Evolutionary conservation across 73 alveolate species (phyloP).

Genomic region (Tetrahymena thermophila): DNA sequence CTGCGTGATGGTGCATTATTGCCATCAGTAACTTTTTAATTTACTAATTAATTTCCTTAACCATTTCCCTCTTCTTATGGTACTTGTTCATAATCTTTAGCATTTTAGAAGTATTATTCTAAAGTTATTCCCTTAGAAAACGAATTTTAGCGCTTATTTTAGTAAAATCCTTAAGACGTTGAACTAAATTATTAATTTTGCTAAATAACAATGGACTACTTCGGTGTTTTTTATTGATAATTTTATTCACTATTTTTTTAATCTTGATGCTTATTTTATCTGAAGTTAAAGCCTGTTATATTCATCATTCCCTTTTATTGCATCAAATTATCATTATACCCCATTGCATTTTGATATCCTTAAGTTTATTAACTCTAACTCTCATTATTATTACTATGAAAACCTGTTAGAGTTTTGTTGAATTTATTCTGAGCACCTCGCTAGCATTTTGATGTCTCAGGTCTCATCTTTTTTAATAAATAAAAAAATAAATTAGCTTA

Average conservation of each 20-base stretch:
- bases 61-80: background rate
- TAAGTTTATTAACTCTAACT: background rate
- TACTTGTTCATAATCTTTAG: background rate
- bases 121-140: background rate
- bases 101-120: background rate
- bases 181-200: background rate
- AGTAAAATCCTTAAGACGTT: background rate
- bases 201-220: background rate
- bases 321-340: background rate
- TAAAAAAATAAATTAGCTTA: background rate
- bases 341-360: background rate
- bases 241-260: background rate
- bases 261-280: background rate
- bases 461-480: background rate
- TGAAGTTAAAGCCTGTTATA: background rate
- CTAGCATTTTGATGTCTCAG: background rate
- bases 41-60: background rate
- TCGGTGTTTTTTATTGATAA: background rate
- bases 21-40: background rate
- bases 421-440: background rate
- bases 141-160: background rate
- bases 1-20: background rate
- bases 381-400: background rate
- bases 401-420: background rate
- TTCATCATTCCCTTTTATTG: background rate